A percentile compares a stretch with the other conserved stretches of the same genome.
Conservation (phyloP, 176 grass and related monocot genomes). For the Oryza nivara region DNA sequence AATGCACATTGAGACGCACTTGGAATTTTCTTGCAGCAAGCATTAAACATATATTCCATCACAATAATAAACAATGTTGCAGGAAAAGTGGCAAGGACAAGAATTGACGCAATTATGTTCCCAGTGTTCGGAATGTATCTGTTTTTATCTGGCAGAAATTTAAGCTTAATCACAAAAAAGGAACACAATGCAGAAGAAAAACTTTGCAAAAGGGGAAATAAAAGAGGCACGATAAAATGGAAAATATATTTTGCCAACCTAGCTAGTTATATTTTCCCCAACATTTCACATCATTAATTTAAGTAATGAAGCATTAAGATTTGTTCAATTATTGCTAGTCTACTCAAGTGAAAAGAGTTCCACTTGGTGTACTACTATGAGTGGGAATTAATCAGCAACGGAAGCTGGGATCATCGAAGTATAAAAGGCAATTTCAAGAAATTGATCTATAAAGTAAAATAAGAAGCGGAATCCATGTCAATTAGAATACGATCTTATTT, state of each 20-base stretch:
- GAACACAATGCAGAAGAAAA: neutral
- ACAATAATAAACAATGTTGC: slow-evolving; percentile 6
- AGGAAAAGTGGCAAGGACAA: neutral
- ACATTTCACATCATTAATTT: slow-evolving; percentile 45
- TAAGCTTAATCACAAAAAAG: slow-evolving; percentile 7
- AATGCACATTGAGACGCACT: neutral
- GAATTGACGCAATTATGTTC: neutral
- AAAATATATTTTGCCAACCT: slow-evolving; percentile 46
- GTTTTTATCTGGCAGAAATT: neutral
- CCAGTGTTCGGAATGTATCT: slow-evolving; percentile 8
- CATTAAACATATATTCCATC: slow-evolving; percentile 3
- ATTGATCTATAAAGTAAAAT: neutral
- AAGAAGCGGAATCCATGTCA: slow-evolving; percentile 14
- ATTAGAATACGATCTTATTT: neutral
- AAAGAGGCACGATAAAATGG: slow-evolving; percentile 31
- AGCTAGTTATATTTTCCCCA: slow-evolving; percentile 39
- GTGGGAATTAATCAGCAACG: slow-evolving; percentile 56
- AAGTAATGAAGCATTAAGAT: slow-evolving; percentile 38
- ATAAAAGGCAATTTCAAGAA: neutral
- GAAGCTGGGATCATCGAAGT: slow-evolving; percentile 27
- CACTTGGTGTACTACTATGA: slow-evolving; percentile 18
- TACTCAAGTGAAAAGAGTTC: slow-evolving; percentile 46
- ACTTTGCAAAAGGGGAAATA: neutral
- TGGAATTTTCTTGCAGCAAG: slow-evolving; percentile 15
- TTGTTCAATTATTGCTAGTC: slow-evolving; percentile 47